Percentiles rank a stretch among this genome's conserved stretches.
Evolutionary conservation across 306 rosid species (phyloP).

Genomic region (Quercus parvula): DNA sequence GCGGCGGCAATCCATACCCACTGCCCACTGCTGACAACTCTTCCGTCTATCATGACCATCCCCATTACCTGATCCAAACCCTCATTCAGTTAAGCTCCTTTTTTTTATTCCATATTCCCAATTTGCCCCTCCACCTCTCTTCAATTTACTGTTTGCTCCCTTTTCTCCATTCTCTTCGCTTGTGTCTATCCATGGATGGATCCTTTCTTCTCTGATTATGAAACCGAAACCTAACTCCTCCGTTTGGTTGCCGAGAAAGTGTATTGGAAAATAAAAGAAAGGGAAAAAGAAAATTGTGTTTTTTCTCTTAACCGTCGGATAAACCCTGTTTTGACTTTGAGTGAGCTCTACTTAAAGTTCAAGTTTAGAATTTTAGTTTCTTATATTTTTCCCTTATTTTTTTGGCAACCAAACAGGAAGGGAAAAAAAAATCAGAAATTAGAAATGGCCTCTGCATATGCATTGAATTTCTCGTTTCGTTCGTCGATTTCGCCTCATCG

Average conservation of each 20-base stretch:
- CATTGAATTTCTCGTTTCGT: conserved; percentile 41
- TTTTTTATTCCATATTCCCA: not conserved
- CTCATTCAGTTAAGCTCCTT: not conserved
- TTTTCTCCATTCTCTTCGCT: not conserved
- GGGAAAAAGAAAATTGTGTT: not conserved
- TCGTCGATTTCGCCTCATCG: conserved; percentile 34
- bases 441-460: conserved; percentile 63
- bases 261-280: conserved; percentile 3
- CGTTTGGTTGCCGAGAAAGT: conserved; percentile 35
- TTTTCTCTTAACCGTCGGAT: no score
- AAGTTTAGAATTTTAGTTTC: not conserved
- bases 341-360: not conserved
- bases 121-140: not conserved
- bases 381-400: not conserved
- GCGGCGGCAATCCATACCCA: conserved; percentile 29
- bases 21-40: not conserved
- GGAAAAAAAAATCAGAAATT: not conserved
- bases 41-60: conserved; percentile 12
- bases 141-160: not conserved
- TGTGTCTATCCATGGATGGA: not conserved
- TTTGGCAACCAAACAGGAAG: conserved; percentile 9
- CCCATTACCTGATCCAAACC: not conserved
- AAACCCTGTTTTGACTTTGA: not conserved
- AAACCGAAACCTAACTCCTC: not conserved
- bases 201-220: not conserved